phyloP scores from a whole-genome alignment of 331 rosid species.

The Malus hybrid region DNA sequence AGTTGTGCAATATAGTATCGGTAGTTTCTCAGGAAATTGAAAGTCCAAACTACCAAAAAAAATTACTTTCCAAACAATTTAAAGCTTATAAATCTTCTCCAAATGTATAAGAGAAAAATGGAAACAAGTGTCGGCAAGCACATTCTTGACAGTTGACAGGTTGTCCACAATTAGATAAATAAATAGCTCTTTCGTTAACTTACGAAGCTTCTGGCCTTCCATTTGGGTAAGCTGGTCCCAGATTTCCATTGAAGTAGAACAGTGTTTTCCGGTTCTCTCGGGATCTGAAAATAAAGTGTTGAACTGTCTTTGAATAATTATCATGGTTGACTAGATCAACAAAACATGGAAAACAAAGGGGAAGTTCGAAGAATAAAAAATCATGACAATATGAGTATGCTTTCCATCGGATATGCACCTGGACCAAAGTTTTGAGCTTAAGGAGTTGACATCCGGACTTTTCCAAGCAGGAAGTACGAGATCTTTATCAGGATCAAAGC shows the following conservation, averaged over 20 bases:
- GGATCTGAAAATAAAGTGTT: conserved; percentile 47
- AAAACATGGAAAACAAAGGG: too few relatives aligned
- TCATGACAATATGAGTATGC: neutral
- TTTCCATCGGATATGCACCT: conserved; percentile 32
- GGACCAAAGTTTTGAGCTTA: conserved; percentile 65
- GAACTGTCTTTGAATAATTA: conserved; percentile 1
- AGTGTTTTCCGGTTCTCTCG: conserved; percentile 62
- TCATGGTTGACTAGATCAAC: conserved; percentile 4
- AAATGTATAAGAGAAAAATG: too few relatives aligned
- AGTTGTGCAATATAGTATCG: neutral
- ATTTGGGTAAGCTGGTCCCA: conserved; percentile 67
- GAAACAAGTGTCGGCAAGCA: neutral
- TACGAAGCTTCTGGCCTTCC: conserved; percentile 86
- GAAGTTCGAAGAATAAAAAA: too few relatives aligned
- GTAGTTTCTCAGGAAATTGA: neutral
- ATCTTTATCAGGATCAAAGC: conserved; percentile 92
- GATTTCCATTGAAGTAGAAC: conserved; percentile 96
- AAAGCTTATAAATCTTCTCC: too few relatives aligned
- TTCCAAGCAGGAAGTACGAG: conserved; percentile 99
- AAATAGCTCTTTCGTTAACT: conserved; percentile 31
- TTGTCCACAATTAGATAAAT: neutral
- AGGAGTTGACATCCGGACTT: conserved; percentile 52
- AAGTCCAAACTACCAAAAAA: too few relatives aligned
- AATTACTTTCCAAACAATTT: too few relatives aligned
- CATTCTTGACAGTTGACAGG: neutral